Evolutionary conservation across 805 yeast species (phyloP).

Genomic region (Sugiyamaella valdiviana): DNA sequence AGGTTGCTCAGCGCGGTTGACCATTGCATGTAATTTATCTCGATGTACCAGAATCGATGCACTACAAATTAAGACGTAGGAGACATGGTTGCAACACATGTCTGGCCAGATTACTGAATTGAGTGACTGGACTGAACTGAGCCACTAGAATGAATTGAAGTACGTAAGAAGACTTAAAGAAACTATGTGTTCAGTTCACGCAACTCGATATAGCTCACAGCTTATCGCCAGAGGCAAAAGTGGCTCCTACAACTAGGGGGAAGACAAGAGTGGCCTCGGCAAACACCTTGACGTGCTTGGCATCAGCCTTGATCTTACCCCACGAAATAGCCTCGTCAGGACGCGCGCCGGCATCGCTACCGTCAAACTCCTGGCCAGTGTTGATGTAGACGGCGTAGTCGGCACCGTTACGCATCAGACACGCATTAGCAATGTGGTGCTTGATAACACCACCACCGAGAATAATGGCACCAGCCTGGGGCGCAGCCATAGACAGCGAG

Average conservation of each 20-base stretch:
- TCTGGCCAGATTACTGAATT: too few species aligned
- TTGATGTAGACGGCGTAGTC: constrained; percentile 95
- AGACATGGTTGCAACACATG: background rate
- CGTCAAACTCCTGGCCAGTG: constrained; percentile 98
- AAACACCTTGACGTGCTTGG: constrained; percentile 82
- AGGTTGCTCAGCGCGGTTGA: constrained; percentile 38
- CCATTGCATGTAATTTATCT: too few species aligned
- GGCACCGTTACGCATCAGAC: constrained; percentile 98
- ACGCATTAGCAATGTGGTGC: constrained; percentile 97
- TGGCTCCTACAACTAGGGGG: constrained; percentile 96
- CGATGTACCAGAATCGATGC: background rate
- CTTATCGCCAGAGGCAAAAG: constrained; percentile 59
- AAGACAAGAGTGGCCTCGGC: constrained; percentile 93
- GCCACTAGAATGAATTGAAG: too few species aligned
- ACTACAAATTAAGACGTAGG: background rate
- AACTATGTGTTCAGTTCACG: too few species aligned
- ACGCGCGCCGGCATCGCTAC: constrained; percentile 98
- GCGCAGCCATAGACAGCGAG: constrained; percentile 91
- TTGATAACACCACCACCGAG: constrained; percentile 95
- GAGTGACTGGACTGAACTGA: too few species aligned
- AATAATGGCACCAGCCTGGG: constrained; percentile 90
- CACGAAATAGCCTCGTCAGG: constrained; percentile 98
- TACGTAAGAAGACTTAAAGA: too few species aligned
- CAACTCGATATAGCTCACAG: background rate
- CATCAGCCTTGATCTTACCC: constrained; percentile 98